Evolutionary conservation across 129 eudicot genomes (phyloP).

Genomic region (Pittosporum tobira): DNA sequence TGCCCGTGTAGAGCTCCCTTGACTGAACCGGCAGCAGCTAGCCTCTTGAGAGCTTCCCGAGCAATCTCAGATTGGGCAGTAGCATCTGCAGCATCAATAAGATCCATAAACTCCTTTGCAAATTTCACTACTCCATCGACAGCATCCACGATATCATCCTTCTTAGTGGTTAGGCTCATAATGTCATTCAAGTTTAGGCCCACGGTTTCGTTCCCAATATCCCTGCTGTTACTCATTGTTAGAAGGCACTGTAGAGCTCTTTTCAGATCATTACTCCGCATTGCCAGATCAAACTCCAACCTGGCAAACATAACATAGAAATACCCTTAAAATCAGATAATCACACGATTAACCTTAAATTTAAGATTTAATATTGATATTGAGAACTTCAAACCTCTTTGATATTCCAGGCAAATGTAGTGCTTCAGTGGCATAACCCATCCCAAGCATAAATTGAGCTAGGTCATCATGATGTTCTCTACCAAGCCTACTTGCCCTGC

Average conservation of each 20-base stretch:
- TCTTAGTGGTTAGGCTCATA: constrained; percentile 65
- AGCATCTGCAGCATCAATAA: constrained; percentile 98
- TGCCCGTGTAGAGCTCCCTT: constrained; percentile 91
- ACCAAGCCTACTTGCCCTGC: constrained; percentile 95
- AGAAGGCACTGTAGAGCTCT: constrained; percentile 92
- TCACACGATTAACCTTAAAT: too few species aligned
- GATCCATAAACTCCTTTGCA: constrained; percentile 77
- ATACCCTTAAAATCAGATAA: not conserved
- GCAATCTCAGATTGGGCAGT: constrained; percentile 93
- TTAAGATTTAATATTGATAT: not conserved
- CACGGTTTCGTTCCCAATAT: constrained; percentile 76
- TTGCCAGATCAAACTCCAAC: constrained; percentile 93
- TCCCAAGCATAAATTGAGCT: constrained; percentile 97
- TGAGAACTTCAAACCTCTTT: constrained; percentile 40
- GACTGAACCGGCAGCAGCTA: constrained; percentile 96
- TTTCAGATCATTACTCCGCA: constrained; percentile 87
- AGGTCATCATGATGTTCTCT: constrained; percentile 98
- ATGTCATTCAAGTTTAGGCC: constrained; percentile 84
- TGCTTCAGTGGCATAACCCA: constrained; percentile 99
- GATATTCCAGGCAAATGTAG: constrained; percentile 99
- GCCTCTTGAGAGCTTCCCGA: constrained; percentile 86
- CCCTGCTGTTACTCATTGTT: constrained; percentile 96
- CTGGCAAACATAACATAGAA: constrained; percentile 23
- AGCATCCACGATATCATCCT: constrained; percentile 87
- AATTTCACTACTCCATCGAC: constrained; percentile 89